A percentile compares a stretch with the other conserved stretches of the same genome.
phyloP scores from a whole-genome alignment of 805 yeast species.

The Hanseniaspora singularis region DNA sequence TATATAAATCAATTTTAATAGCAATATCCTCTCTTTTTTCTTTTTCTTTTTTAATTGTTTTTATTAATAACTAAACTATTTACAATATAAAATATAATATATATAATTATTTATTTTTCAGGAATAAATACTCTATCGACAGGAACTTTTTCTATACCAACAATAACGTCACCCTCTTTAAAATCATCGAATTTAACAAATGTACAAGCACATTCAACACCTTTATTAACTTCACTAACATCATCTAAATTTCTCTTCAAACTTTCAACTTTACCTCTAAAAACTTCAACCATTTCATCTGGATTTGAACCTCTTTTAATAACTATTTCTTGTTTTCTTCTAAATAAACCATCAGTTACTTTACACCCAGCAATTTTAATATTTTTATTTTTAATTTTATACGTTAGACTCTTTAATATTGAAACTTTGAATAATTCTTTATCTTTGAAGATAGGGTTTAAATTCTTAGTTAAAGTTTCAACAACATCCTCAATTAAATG shows the following conservation, averaged over 20 bases:
- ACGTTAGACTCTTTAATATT: conserved; percentile 59
- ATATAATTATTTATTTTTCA: background rate
- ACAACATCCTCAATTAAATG: conserved; percentile 78
- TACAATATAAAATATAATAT: background rate
- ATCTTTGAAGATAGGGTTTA: conserved; percentile 56
- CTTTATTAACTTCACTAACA: conserved; percentile 63
- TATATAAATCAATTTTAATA: conserved; percentile 6
- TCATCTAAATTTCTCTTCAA: conserved; percentile 76
- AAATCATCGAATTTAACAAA: conserved; percentile 58
- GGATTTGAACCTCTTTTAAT: conserved; percentile 40
- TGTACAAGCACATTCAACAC: conserved; percentile 80
- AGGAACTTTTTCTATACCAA: conserved; percentile 56
- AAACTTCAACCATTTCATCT: conserved; percentile 31
- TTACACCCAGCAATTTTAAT: conserved; percentile 78
- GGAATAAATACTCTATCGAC: conserved; percentile 29
- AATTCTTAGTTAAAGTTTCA: conserved; percentile 42
- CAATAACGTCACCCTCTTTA: conserved; percentile 62
- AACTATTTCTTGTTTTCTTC: conserved; percentile 45
- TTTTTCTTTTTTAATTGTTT: background rate
- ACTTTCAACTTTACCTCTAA: conserved; percentile 52
- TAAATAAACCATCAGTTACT: conserved; percentile 56
- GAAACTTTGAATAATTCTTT: conserved; percentile 56
- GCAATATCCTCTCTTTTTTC: background rate
- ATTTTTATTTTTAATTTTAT: conserved; percentile 46
- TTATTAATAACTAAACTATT: background rate